Evolutionary conservation across 345 rosid species (phyloP).

Genomic region (Pistacia atlantica): DNA sequence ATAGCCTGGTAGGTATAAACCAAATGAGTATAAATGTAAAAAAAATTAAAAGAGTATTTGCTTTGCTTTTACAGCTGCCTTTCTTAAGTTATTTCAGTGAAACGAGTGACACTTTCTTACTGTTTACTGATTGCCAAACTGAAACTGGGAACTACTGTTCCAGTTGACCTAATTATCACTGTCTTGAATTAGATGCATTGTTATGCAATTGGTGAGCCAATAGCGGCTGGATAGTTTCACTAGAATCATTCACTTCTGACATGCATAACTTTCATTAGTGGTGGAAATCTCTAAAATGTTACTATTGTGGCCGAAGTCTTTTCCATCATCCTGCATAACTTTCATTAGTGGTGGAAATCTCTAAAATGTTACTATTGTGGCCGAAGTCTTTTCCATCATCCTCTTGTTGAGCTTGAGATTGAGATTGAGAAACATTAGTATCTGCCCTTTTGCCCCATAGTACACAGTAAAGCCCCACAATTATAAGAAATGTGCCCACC

Average conservation of each 20-base stretch:
- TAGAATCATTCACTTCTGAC: no score
- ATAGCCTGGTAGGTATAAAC: no score
- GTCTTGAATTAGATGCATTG: no score
- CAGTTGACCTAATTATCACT: neutral
- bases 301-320: neutral
- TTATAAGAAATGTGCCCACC: constrained; percentile 34
- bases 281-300: neutral
- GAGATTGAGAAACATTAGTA: neutral
- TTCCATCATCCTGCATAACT: constrained; percentile 2
- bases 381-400: constrained; percentile 5
- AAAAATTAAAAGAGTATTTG: no score
- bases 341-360: neutral
- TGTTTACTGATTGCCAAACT: neutral
- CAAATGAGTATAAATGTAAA: no score
- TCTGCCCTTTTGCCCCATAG: constrained; percentile 44
- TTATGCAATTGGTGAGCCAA: no score
- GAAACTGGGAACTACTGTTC: neutral
- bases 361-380: neutral
- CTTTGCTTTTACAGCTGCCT: no score
- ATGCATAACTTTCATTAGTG: neutral
- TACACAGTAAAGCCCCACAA: constrained; percentile 40
- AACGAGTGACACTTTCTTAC: no score
- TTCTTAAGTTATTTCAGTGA: no score
- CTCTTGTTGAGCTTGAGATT: neutral
- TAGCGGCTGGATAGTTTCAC: no score